phyloP scores from a whole-genome alignment of 2,329 filamentous ascomycete species.

The Tolypocladium tundrense region DNA sequence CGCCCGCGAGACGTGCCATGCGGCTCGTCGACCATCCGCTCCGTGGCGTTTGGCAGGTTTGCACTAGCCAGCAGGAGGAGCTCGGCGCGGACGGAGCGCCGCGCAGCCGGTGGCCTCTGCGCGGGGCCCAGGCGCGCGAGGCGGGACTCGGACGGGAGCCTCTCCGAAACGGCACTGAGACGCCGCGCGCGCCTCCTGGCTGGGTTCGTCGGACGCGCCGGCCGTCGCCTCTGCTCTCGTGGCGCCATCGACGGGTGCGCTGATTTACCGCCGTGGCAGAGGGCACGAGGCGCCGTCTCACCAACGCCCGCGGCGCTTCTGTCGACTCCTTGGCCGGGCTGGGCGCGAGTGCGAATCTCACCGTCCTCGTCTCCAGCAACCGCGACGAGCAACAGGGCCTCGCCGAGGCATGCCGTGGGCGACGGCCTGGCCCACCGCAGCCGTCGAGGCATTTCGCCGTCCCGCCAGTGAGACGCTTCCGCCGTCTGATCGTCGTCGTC shows the following conservation, averaged over 20 bases:
- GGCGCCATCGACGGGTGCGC: background rate
- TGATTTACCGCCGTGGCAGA: no score
- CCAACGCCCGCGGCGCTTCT: no score
- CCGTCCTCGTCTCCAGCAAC: no score
- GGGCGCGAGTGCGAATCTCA: no score
- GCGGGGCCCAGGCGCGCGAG: background rate
- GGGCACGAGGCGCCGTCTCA: no score
- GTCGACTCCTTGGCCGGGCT: no score
- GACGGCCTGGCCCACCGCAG: no score
- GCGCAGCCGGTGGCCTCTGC: no score
- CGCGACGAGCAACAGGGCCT: no score
- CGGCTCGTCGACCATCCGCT: background rate
- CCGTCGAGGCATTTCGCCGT: background rate
- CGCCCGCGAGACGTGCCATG: background rate
- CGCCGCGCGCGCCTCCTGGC: background rate
- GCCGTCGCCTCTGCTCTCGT: background rate
- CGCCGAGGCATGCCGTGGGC: no score
- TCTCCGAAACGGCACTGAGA: background rate
- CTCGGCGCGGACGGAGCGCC: background rate
- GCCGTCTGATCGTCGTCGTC: conserved; percentile 1
- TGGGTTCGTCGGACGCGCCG: background rate
- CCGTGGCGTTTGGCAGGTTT: background rate
- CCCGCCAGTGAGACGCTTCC: background rate
- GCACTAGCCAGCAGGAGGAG: background rate
- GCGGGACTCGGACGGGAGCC: background rate